Conservation (phyloP, 345 rosid genomes). For the Erodium maritimum region DNA sequence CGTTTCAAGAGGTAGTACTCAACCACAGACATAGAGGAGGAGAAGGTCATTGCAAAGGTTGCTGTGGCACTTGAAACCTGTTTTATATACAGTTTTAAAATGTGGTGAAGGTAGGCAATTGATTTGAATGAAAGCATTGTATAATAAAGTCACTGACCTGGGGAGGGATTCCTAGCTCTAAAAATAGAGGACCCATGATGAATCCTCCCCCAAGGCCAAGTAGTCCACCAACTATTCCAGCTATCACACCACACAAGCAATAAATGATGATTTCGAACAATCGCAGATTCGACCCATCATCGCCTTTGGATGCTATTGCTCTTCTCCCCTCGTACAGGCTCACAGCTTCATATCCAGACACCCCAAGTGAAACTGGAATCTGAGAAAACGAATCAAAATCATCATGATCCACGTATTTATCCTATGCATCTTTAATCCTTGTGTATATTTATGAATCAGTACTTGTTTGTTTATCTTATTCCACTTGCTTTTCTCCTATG, state of each 20-base stretch:
- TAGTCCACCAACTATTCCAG: conserved; percentile 26
- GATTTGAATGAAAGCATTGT: too few species aligned
- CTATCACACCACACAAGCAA: conserved; percentile 14
- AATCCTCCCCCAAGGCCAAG: conserved; percentile 46
- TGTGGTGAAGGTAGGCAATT: too few species aligned
- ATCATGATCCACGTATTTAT: too few species aligned
- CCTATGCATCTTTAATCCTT: too few species aligned
- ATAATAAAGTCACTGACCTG: conserved; percentile 11
- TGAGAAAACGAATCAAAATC: conserved; percentile 5
- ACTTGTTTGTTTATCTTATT: too few species aligned
- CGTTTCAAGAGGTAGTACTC: conserved; percentile 75
- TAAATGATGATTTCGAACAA: conserved; percentile 9
- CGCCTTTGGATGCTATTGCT: conserved; percentile 30
- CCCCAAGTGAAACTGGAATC: conserved; percentile 18
- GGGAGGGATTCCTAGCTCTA: conserved; percentile 34
- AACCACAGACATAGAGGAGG: conserved; percentile 73
- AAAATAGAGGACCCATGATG: conserved; percentile 27
- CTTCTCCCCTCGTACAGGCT: conserved; percentile 27
- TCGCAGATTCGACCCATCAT: conserved; percentile 15
- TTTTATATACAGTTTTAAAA: not conserved
- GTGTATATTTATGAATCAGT: too few species aligned
- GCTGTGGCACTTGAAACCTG: conserved; percentile 82
- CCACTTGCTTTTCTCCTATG: too few species aligned
- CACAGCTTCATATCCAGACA: conserved; percentile 18
- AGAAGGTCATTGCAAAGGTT: conserved; percentile 74